phyloP scores from a whole-genome alignment of 176 grass and related monocot genomes.

The Paspalum notatum region DNA sequence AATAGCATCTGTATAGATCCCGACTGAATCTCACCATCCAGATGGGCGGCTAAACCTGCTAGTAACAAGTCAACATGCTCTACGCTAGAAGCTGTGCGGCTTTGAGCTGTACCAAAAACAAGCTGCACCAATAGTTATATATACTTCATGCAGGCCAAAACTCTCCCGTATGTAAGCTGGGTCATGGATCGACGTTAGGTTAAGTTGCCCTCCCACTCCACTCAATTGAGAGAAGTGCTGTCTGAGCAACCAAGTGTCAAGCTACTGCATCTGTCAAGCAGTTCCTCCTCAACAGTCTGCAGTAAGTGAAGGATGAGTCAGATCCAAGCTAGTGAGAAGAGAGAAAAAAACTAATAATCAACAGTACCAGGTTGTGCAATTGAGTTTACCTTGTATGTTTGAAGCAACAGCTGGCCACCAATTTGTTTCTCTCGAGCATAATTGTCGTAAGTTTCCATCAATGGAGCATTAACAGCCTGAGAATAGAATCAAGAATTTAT shows the following conservation, averaged over 20 bases:
- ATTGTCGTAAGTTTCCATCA: slow-evolving; percentile 52
- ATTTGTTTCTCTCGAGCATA: slow-evolving; percentile 52
- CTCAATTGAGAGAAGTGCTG: slow-evolving; percentile 19
- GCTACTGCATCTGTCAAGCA: slow-evolving; percentile 52
- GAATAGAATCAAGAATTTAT: not conserved
- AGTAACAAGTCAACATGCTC: slow-evolving; percentile 4
- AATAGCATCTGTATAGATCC: not conserved
- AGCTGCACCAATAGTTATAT: slow-evolving; percentile 24
- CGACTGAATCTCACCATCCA: slow-evolving; percentile 27
- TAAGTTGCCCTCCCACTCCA: slow-evolving; percentile 34
- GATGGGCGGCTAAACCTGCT: not conserved
- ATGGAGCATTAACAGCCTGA: slow-evolving; percentile 55
- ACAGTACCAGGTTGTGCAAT: not conserved
- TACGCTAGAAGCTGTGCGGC: not conserved
- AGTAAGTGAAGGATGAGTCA: slow-evolving; percentile 1
- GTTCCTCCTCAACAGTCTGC: slow-evolving; percentile 61
- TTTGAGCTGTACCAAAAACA: slow-evolving; percentile 45
- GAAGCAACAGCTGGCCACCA: slow-evolving; percentile 50
- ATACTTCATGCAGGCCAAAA: slow-evolving; percentile 27
- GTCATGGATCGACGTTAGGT: slow-evolving; percentile 31
- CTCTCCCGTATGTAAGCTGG: slow-evolving; percentile 45
- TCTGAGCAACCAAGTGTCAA: slow-evolving; percentile 42
- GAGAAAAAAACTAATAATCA: not conserved
- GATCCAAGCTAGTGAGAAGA: not conserved
- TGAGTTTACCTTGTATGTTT: slow-evolving; percentile 59